Base-by-base conservation (phyloP, 768 basidiomycete species). In the Rhodotorula paludigena region DNA sequence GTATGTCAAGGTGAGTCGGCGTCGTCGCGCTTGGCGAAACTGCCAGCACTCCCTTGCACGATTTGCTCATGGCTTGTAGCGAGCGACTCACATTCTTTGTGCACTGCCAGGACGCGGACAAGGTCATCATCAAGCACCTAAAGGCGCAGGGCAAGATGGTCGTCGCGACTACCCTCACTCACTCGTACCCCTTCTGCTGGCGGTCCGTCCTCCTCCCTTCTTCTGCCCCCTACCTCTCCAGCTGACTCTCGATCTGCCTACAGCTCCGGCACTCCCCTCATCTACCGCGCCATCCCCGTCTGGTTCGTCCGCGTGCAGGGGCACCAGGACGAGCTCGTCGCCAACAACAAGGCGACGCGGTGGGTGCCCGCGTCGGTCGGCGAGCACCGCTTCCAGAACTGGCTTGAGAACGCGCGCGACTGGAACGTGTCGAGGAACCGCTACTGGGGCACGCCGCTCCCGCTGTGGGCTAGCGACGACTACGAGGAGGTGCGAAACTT, bases 351-450 rank as follows among this genome's bases (percentile, higher is more conserved):
- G 76, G 83, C 84, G 73, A 99, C 96, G 12, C 81, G 89, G 79
- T 99, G 96, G 93, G 96, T 99, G 5, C 96, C 96, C 16, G 87
- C 90, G 75, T 83, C 80, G 68, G 87, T 98, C 53, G 90, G 92
- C 11, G 93, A 97, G 66, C 85, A 87, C 72, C 84, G 94, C 41
- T 99, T 99, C 77, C 92, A 92, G 30, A 93, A 91, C 78, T 99
- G 96, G 96, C 82, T 99, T 57, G 87, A 89, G 55, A 97, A 94
- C 78, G 96, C 96, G n/a, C 85, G 93, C 30, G 96, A 99, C 77
- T 99, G 96, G 96, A 98, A 97, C 77, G 83, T 99, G 71, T 96
- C 93, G n/a, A 85, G 96, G 69, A 98, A 98, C 81, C 85, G 96
- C 55, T 99, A 98, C 78, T 99, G 93, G 93, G 96, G 94, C 41